phyloP scores from a whole-genome alignment of 2,329 filamentous ascomycete genomes.

The Alternaria burnsii region DNA sequence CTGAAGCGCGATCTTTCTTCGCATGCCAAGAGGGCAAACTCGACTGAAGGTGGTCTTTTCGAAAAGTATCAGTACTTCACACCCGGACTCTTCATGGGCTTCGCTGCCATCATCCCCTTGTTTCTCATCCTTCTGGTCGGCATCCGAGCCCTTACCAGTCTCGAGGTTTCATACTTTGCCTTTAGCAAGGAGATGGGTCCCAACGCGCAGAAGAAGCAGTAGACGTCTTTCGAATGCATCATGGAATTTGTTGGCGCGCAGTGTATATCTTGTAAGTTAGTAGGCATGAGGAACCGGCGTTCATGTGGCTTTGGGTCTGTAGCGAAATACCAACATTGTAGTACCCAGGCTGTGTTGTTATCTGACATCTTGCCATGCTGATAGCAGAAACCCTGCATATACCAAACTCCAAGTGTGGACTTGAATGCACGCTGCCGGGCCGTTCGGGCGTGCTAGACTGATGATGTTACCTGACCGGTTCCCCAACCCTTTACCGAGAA shows the following conservation, averaged over 20 bases:
- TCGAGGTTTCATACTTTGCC: constrained; percentile 90
- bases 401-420: background rate
- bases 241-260: constrained; percentile 7
- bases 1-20: constrained; percentile 71
- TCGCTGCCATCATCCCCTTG: constrained; percentile 75
- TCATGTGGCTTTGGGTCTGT: constrained; percentile 13
- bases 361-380: background rate
- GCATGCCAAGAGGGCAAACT: constrained; percentile 36
- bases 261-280: constrained; percentile 18
- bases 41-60: constrained; percentile 65
- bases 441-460: constrained; percentile 9
- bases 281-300: constrained; percentile 17
- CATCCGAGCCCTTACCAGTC: constrained; percentile 76
- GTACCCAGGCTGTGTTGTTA: background rate
- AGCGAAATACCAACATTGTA: constrained; percentile 19
- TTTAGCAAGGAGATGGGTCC: constrained; percentile 97
- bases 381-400: background rate
- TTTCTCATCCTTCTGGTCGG: constrained; percentile 81
- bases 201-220: constrained; percentile 83
- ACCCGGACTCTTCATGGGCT: constrained; percentile 88
- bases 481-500: constrained; percentile 14
- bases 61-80: constrained; percentile 95
- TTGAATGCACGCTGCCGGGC: background rate
- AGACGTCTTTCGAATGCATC: constrained; percentile 24
- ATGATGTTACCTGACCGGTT: constrained; percentile 12